A percentile compares a stretch with the other conserved stretches of the same genome.
Conservation (phyloP, 2,329 filamentous ascomycete species). For the Ascochyta lentis region DNA sequence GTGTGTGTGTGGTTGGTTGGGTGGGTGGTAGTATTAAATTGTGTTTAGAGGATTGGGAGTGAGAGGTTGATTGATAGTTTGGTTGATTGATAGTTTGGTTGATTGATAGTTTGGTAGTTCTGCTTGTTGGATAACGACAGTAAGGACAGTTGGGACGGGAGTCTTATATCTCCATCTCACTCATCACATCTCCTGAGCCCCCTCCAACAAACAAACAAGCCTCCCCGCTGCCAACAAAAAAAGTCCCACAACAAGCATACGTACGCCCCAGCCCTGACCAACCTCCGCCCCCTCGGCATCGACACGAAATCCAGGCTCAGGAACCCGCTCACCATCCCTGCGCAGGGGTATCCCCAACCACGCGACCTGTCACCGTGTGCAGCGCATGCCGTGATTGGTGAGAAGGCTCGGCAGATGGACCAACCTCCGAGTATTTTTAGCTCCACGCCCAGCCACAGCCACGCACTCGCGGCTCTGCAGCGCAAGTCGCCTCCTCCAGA, state of each 20-base stretch:
- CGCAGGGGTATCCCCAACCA: background rate
- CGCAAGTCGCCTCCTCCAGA: conserved; percentile 1
- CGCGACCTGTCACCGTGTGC: background rate
- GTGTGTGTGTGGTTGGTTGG: conserved; percentile 3
- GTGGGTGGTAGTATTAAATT: conserved; percentile 1
- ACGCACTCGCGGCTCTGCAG: conserved; percentile 14
- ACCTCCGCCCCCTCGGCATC: conserved; percentile 6
- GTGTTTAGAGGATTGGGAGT: background rate
- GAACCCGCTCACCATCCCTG: conserved; percentile 1
- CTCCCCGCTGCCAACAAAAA: background rate
- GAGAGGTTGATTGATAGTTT: background rate
- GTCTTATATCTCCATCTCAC: background rate
- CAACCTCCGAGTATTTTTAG: conserved; percentile 9
- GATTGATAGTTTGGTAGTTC: background rate
- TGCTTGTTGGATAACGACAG: background rate
- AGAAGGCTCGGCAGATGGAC: background rate
- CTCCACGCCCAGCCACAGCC: background rate
- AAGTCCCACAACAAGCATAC: conserved; percentile 14
- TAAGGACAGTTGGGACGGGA: background rate
- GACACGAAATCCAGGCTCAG: conserved; percentile 5
- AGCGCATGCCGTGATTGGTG: background rate
- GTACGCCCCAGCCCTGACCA: conserved; percentile 16
- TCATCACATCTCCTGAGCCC: background rate
- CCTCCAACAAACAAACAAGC: background rate
- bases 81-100: background rate